These are phyloP conservation scores for Medicago ruthenica DNA, from an alignment of 306 rosid species.

Conservation along the genomic window DNA sequence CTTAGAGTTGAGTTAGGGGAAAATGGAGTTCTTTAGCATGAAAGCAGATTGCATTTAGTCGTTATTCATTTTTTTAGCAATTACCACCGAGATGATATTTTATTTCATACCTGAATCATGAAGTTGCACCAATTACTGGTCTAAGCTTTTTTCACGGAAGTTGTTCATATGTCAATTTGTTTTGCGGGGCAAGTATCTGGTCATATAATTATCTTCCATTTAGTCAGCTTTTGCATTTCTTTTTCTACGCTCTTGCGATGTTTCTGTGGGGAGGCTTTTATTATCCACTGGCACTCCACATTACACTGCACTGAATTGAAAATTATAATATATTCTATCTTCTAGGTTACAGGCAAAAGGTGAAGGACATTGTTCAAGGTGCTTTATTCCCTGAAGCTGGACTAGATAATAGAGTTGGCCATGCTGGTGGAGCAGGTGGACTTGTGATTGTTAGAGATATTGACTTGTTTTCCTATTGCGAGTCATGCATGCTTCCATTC, in stretches of 20 bases:
- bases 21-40: background rate
- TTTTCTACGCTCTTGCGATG: background rate
- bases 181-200: background rate
- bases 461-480: slow-evolving; percentile 86
- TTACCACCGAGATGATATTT: background rate
- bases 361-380: slow-evolving; percentile 83
- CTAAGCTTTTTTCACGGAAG: slow-evolving; percentile 4
- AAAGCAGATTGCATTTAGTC: slow-evolving; percentile 8
- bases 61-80: background rate
- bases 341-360: slow-evolving; percentile 78
- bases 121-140: slow-evolving; percentile 5
- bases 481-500: slow-evolving; percentile 95
- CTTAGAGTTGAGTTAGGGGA: slow-evolving; percentile 2
- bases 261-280: background rate
- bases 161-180: slow-evolving; percentile 12
- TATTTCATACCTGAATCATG: slow-evolving; percentile 29
- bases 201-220: background rate
- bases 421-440: slow-evolving; percentile 96
- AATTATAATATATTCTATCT: background rate
- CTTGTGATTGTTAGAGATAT: slow-evolving; percentile 91
- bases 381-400: slow-evolving; percentile 98
- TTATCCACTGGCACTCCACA: background rate
- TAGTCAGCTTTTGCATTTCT: slow-evolving; percentile 15
- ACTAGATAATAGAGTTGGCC: slow-evolving; percentile 71
- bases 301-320: too few species aligned